Base-by-base conservation (phyloP, 1,284 basidiomycete genomes). In the Leccinum subrobustum region DNA sequence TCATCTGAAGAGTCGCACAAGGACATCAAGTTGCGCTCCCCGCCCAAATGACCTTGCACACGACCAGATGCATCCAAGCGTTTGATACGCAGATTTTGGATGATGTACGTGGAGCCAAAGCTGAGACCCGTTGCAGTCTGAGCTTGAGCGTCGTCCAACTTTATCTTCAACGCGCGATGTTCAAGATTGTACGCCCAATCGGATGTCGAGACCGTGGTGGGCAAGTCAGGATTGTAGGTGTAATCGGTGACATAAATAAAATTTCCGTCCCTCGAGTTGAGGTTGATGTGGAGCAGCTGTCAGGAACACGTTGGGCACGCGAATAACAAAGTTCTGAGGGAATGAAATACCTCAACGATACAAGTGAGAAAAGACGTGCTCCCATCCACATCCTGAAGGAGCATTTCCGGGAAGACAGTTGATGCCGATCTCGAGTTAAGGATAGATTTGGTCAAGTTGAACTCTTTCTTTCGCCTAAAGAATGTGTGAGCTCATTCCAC, bases 241-340 rank as follows among this genome's bases (percentile, higher is more conserved):
- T 89, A 91, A 69, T 91, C 89, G 7, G 88, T 89, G 23, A 87
- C 82, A 66, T 81, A 87, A 31, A 88, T 69, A 69, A 78, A 73
- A 52, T 69, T 68, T 23, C 73, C 73, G 27, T 74, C 68, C 23
- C 72, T 67, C 55, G 68, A 62, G 70, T 74, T 35, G 53, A 68
- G 55, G 35, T 74, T 75, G 16, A 77, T 63, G 60, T 81, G 76
- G 5, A 90, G 72, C 31, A 89, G 69, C 88, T 83, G 60, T 9
- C 54, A 54, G 27, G 27, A 48, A 67, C 18, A 29, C 12, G 5
- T 59, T 61, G 16, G 58, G 61, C 6, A 58, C 50, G 16, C 6
- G 25, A 39, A 53, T 33, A 47, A 48, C 48, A 23, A 25, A 18
- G 7, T 54, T 54, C 12, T 0, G 33, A 29, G 11, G 35, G 37